phyloP scores from a whole-genome alignment of 2,329 filamentous ascomycete genomes.

The Fusarium beomiforme region DNA sequence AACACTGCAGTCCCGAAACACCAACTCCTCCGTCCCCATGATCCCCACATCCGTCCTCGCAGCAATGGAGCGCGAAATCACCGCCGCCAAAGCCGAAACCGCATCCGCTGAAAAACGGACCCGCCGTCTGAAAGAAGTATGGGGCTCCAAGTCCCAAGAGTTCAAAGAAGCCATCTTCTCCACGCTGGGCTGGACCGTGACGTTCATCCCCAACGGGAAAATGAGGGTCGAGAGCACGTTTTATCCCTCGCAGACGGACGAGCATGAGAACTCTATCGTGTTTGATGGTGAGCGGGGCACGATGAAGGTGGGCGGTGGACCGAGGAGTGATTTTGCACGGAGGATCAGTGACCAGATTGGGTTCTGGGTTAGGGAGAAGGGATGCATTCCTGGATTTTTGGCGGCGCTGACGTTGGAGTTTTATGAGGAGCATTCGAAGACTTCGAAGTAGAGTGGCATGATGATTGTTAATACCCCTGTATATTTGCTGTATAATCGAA shows the following conservation, averaged over 20 bases:
- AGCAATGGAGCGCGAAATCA: slow-evolving; percentile 78
- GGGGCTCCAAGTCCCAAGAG: slow-evolving; percentile 88
- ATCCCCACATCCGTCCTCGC: slow-evolving; percentile 83
- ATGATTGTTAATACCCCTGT: slow-evolving; percentile 43
- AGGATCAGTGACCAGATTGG: slow-evolving; percentile 88
- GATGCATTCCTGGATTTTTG: slow-evolving; percentile 92
- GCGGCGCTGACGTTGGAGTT: slow-evolving; percentile 93
- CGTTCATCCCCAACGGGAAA: slow-evolving; percentile 96
- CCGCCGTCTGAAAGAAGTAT: slow-evolving; percentile 89
- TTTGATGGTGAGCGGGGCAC: slow-evolving; percentile 95
- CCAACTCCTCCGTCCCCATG: slow-evolving; percentile 61
- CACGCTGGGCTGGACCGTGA: slow-evolving; percentile 92
- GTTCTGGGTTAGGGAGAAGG: slow-evolving; percentile 95
- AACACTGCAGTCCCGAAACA: slow-evolving; percentile 66
- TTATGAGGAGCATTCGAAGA: slow-evolving; percentile 73
- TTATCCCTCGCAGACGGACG: slow-evolving; percentile 74
- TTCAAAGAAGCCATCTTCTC: slow-evolving; percentile 95
- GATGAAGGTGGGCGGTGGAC: slow-evolving; percentile 97
- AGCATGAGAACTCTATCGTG: slow-evolving; percentile 78
- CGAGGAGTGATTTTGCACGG: slow-evolving; percentile 83
- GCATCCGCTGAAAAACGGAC: slow-evolving; percentile 84
- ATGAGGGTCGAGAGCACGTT: slow-evolving; percentile 91
- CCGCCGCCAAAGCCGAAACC: slow-evolving; percentile 74
- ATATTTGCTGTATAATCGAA: slow-evolving; percentile 12
- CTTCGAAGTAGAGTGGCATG: slow-evolving; percentile 31